Conservation (phyloP, 139 green algal species). For the Chlorella sp. region DNA sequence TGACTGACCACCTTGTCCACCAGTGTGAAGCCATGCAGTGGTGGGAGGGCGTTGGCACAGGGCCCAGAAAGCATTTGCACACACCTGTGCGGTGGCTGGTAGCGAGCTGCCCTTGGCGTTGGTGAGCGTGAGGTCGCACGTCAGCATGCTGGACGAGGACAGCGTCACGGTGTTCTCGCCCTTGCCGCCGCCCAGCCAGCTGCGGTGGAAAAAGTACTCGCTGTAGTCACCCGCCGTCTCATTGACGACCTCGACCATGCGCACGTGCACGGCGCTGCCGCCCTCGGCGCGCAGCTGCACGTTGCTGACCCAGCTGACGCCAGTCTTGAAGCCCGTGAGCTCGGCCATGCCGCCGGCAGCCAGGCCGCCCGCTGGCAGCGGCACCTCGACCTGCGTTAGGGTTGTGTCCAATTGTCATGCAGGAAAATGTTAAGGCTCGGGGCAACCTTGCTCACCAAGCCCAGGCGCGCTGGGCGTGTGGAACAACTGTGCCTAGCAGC, state of each 20-base stretch:
- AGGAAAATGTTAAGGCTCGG: not conserved
- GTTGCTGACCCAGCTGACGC: not conserved
- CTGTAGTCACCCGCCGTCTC: not conserved
- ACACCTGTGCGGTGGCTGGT: not conserved
- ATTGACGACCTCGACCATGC: conserved; percentile 4
- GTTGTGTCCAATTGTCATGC: not conserved
- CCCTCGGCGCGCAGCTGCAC: not conserved
- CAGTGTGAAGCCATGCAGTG: not conserved
- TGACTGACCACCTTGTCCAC: not conserved
- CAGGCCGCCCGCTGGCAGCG: not conserved
- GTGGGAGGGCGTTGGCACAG: not conserved
- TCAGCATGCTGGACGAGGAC: not conserved
- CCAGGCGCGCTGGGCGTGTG: too few relatives aligned
- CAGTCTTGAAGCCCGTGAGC: not conserved
- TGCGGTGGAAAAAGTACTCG: not conserved
- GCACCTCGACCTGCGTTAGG: not conserved
- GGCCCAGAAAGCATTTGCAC: not conserved
- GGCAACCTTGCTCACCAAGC: too few relatives aligned
- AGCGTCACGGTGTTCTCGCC: not conserved
- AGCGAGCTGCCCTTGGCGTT: not conserved
- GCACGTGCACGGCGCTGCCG: not conserved
- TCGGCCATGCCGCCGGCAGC: not conserved
- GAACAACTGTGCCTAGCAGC: too few relatives aligned
- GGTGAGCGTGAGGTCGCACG: not conserved
- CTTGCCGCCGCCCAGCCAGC: not conserved